Conservation (phyloP, 257 asterid species). For the Solanum okadae region DNA sequence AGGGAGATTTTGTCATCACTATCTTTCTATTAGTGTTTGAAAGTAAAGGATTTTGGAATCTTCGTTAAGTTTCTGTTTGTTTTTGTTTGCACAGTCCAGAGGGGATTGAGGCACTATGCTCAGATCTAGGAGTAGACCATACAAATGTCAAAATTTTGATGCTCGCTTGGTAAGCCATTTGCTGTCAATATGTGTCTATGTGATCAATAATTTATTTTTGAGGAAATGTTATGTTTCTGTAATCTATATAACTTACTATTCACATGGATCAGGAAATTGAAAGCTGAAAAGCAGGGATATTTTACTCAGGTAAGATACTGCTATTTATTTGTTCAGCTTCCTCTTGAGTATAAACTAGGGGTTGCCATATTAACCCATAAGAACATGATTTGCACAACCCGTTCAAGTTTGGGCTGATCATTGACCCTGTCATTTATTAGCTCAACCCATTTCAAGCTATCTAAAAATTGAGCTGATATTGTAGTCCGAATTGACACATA, state of each 20-base stretch:
- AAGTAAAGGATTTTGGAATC: conserved; percentile 2
- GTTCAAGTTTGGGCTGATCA: neutral
- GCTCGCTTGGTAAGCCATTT: conserved; percentile 75
- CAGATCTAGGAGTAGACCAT: conserved; percentile 66
- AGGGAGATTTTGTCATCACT: neutral
- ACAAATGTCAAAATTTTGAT: conserved; percentile 76
- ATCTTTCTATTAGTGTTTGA: neutral
- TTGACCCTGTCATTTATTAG: neutral
- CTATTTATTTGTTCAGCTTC: neutral
- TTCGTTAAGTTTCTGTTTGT: neutral
- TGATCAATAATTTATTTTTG: neutral
- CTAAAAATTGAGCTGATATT: neutral
- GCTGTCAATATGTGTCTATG: neutral
- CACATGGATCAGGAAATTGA: conserved; percentile 66
- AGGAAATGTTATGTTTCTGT: neutral
- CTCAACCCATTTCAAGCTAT: neutral
- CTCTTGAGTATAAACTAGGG: neutral
- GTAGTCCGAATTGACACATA: neutral
- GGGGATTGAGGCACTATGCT: conserved; percentile 79
- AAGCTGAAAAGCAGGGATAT: conserved; percentile 88
- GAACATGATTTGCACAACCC: neutral
- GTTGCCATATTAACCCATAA: neutral
- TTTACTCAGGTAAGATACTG: conserved; percentile 60
- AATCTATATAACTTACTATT: conserved; percentile 9
- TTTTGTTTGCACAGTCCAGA: conserved; percentile 57